Conservation (phyloP, 768 basidiomycete genomes). For the Suillus subluteus region DNA sequence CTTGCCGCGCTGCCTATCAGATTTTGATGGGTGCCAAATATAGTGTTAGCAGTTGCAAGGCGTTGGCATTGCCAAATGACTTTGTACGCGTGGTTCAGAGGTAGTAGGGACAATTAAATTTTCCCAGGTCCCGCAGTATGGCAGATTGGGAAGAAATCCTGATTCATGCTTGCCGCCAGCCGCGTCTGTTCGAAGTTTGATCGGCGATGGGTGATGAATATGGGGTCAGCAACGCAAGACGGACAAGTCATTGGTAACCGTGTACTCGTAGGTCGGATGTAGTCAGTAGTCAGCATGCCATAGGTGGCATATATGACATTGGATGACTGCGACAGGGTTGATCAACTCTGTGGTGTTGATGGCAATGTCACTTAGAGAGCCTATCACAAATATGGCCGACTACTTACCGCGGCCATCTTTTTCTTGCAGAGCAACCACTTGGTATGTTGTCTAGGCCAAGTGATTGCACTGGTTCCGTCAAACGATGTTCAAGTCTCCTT, state of each 20-base stretch:
- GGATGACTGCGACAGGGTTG: neutral
- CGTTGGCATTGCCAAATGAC: neutral
- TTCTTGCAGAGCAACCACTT: neutral
- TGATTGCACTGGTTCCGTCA: neutral
- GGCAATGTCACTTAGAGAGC: neutral
- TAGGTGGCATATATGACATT: neutral
- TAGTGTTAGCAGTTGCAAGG: neutral
- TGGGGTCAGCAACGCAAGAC: neutral
- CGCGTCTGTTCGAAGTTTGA: neutral
- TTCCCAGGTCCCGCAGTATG: neutral
- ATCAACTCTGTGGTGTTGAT: neutral
- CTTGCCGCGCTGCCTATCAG: neutral
- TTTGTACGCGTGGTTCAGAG: neutral
- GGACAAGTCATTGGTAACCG: neutral
- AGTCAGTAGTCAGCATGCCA: neutral
- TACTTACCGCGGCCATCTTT: neutral
- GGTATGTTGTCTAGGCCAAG: neutral
- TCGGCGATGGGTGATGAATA: neutral
- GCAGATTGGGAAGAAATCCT: neutral
- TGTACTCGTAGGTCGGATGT: neutral
- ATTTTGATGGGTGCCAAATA: neutral
- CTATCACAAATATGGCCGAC: neutral
- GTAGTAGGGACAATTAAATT: neutral
- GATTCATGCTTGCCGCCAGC: neutral
- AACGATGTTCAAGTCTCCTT: neutral